A percentile compares a stretch with the other conserved stretches of the same genome.
phyloP scores from a whole-genome alignment of 106 monocot genomes.

The Phalaenopsis aphrodite region DNA sequence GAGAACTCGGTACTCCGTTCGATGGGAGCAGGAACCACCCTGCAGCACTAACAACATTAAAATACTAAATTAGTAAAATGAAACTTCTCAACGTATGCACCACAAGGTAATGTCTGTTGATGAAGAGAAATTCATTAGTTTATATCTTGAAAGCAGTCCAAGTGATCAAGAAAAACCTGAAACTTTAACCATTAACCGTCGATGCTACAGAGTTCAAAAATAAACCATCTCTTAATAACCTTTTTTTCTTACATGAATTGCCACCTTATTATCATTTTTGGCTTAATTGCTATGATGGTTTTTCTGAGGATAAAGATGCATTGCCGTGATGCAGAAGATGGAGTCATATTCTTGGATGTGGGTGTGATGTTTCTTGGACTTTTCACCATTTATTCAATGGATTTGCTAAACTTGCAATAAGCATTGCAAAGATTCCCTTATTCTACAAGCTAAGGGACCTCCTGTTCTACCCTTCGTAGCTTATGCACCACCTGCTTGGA shows the following conservation, averaged over 20 bases:
- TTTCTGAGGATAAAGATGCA: slow-evolving; percentile 36
- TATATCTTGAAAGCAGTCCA: slow-evolving; percentile 22
- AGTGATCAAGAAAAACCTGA: slow-evolving; percentile 7
- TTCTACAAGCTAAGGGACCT: slow-evolving; percentile 50
- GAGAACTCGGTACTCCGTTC: slow-evolving; percentile 22
- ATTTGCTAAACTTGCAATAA: slow-evolving; percentile 40
- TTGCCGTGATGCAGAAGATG: slow-evolving; percentile 26
- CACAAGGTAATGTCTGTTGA: slow-evolving; percentile 27
- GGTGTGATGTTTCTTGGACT: slow-evolving; percentile 32
- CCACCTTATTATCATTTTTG: slow-evolving; percentile 17
- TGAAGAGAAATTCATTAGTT: slow-evolving; percentile 29
- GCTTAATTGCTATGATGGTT: slow-evolving; percentile 22
- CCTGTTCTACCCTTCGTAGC: slow-evolving; percentile 22
- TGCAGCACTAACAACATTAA: slow-evolving; percentile 15
- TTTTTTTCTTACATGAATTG: not conserved
- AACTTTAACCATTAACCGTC: not conserved
- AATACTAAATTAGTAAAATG: slow-evolving; percentile 24
- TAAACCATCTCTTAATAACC: not conserved
- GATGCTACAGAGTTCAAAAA: not conserved
- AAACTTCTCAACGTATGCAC: slow-evolving; percentile 28
- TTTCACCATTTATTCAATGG: slow-evolving; percentile 35
- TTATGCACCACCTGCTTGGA: slow-evolving; percentile 16
- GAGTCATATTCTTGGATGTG: slow-evolving; percentile 17
- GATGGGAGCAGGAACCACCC: slow-evolving; percentile 24
- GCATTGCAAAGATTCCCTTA: slow-evolving; percentile 25